These are phyloP conservation scores for Jacaranda mimosifolia DNA, from an alignment of 257 asterid genomes.

Conservation along the genomic window DNA sequence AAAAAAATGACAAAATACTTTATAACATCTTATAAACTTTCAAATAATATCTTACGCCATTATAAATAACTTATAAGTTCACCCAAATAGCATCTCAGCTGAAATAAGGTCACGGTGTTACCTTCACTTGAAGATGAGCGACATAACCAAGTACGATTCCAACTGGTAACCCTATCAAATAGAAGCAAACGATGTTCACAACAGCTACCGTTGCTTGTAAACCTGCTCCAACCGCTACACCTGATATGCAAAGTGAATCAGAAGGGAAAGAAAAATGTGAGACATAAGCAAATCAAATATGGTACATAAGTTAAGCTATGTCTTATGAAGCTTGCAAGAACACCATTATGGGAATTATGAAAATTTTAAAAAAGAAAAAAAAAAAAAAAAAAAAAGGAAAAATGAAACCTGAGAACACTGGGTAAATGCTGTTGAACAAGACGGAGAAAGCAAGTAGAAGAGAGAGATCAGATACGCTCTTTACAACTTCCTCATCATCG, in stretches of 20 bases:
- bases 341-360: neutral
- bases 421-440: conserved; percentile 86
- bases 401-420: conserved; percentile 75
- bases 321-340: neutral
- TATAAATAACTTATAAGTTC: no score
- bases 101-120: conserved; percentile 17
- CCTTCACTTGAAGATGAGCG: conserved; percentile 58
- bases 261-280: neutral
- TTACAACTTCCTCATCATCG: conserved; percentile 60
- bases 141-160: conserved; percentile 64
- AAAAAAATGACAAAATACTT: no score
- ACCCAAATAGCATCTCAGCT: neutral
- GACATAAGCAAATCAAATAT: neutral
- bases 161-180: conserved; percentile 62
- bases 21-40: no score
- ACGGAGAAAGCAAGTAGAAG: conserved; percentile 77
- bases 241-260: conserved; percentile 37
- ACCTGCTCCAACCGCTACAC: conserved; percentile 78
- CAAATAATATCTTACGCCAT: no score
- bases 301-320: no score
- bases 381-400: neutral
- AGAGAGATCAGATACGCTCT: conserved; percentile 75
- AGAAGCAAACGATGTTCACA: conserved; percentile 63
- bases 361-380: neutral
- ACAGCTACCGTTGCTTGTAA: conserved; percentile 66